A percentile compares a stretch with the other conserved stretches of the same genome.
Evolutionary conservation across 768 basidiomycete species (phyloP).

Genomic region (Hortiboletus flavorubellus): DNA sequence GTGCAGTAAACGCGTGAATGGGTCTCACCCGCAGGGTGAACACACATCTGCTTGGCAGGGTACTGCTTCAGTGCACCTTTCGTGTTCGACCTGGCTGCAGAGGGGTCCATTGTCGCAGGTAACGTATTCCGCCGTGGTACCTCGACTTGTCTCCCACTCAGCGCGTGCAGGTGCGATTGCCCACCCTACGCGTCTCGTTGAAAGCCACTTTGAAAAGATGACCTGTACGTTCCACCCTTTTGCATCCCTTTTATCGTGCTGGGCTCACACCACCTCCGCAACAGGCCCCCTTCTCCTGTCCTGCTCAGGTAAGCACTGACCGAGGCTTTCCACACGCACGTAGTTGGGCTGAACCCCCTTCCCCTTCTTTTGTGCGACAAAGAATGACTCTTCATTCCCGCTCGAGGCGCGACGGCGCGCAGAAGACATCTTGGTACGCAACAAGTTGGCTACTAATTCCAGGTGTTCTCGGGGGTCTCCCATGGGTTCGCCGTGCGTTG

Average conservation of each 20-base stretch:
- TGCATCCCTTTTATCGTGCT: background rate
- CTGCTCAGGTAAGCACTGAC: constrained; percentile 17
- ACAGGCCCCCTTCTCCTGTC: constrained; percentile 22
- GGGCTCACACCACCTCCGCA: background rate
- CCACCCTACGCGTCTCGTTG: constrained; percentile 50
- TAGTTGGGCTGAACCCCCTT: background rate
- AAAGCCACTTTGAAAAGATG: constrained; percentile 49
- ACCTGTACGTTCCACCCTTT: constrained; percentile 35
- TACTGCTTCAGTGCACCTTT: constrained; percentile 58
- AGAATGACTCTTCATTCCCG: constrained; percentile 51
- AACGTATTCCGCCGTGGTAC: background rate
- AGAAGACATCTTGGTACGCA: constrained; percentile 50
- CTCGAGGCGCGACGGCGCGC: constrained; percentile 47
- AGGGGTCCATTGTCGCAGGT: constrained; percentile 46
- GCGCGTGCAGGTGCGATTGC: constrained; percentile 40
- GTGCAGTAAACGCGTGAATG: too few relatives aligned
- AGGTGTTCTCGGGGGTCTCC: constrained; percentile 47
- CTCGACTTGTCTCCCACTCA: background rate
- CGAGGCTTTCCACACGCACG: background rate
- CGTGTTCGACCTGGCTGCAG: constrained; percentile 42
- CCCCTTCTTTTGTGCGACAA: constrained; percentile 22
- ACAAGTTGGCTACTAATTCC: constrained; percentile 50
- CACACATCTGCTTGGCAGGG: too few relatives aligned
- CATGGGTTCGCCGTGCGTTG: constrained; percentile 25
- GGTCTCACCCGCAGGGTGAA: too few relatives aligned